phyloP scores from a whole-genome alignment of 73 alveolate genomes.

The Stentor coeruleus region DNA sequence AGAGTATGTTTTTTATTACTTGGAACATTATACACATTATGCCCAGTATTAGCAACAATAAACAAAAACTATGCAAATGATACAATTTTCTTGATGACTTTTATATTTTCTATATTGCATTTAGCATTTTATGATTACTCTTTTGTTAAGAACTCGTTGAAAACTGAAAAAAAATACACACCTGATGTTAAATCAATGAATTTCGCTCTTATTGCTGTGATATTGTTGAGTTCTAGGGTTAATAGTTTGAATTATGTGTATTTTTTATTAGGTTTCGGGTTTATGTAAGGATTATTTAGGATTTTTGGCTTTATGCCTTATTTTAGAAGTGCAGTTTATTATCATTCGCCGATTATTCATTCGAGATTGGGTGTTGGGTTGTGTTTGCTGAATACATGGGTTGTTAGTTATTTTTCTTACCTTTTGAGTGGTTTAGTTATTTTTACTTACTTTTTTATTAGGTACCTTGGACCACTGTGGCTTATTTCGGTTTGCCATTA shows the following conservation, averaged over 20 bases:
- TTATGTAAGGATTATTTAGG: not conserved
- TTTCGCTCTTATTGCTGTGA: not conserved
- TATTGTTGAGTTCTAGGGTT: not conserved
- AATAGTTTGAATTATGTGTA: not conserved
- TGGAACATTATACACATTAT: conserved; percentile 3
- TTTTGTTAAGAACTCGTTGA: not conserved
- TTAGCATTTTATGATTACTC: not conserved
- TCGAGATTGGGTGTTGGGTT: not conserved
- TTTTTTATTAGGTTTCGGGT: not conserved
- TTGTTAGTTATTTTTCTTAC: not conserved
- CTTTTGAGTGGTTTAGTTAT: not conserved
- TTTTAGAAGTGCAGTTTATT: not conserved
- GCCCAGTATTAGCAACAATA: conserved; percentile 19
- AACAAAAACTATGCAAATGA: conserved; percentile 22
- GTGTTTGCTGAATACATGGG: not conserved
- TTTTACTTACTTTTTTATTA: not conserved
- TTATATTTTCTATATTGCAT: conserved; percentile 1
- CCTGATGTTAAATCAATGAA: conserved; percentile 5
- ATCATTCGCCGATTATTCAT: not conserved
- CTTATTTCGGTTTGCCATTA: conserved; percentile 9
- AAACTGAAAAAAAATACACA: not conserved
- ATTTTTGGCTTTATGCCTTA: conserved; percentile 17
- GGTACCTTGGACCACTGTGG: conserved; percentile 21
- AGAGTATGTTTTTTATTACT: not conserved
- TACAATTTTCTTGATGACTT: conserved; percentile 21